Evolutionary conservation across 805 yeast species (phyloP), one percentile per base, ranked within the genome.

Genomic region (Saccharomycopsis fibuligera): DNA sequence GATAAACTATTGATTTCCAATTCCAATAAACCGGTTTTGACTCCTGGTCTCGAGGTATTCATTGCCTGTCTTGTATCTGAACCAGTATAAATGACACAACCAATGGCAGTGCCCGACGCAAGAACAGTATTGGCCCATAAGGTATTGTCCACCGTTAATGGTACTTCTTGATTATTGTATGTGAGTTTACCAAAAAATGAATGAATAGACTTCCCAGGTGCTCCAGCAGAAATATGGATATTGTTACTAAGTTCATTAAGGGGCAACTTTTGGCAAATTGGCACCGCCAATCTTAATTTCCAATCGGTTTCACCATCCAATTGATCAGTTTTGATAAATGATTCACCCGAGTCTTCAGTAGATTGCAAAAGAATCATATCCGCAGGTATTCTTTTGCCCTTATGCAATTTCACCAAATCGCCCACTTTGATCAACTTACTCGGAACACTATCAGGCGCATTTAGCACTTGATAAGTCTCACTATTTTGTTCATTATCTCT

Each of bases 301-400:
- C 99, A 93, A 67, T 93, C 99, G 4, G 99, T 93, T 65, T 93
- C 99, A 61, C 99, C 99, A 65, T 93, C 99, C 44, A 93, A 71
- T 67, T 93, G 99, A 68, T 93, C 99, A 0, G 99, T 93, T 59
- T 95, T 86, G 55, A 93, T 86, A 59, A 95, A 93, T 1, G 90
- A 76, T 61, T 93, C 99, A 5, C 96, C 97, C 2, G 76, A 72
- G 2, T 72, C 61, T 61, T 87, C 96, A 49, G 88, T 81, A 1
- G 96, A 82, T 61, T 87, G 95, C 39, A 93, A 67, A 24, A 93
- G 65, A 5, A 93, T 69, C 79, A 89, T 74, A 64, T 93, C 99
- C 0, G 99, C 98, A 0, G 99, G 99, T 2, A 93, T 78, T 47
- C 99, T 76, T 50, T 77, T 79, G 60, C 85, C 95, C 58, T 90